These are phyloP conservation scores for Elaphomyces granulatus DNA, from an alignment of 495 filamentous ascomycete species.

Conservation along the genomic window DNA sequence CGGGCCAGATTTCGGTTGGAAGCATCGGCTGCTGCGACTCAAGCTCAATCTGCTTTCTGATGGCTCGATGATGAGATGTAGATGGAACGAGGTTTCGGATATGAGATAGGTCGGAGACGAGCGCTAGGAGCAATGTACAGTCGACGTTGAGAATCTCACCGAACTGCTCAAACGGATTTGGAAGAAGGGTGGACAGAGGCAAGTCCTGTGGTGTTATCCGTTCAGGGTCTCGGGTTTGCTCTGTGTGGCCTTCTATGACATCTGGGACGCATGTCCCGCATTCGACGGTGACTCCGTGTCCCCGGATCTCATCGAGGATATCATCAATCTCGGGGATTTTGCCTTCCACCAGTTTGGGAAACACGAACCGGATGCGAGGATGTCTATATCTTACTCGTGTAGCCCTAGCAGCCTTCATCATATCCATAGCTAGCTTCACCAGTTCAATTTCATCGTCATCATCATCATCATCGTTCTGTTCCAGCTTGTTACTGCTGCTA, in stretches of 20 bases:
- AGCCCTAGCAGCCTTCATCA: conserved; percentile 37
- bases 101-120: conserved; percentile 60
- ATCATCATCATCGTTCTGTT: conserved; percentile 19
- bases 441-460: conserved; percentile 39
- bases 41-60: conserved; percentile 49
- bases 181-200: conserved; percentile 32
- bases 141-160: conserved; percentile 53
- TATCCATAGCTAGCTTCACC: conserved; percentile 41
- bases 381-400: conserved; percentile 42
- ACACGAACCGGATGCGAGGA: conserved; percentile 44
- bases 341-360: conserved; percentile 41
- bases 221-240: background rate
- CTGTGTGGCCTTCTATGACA: conserved; percentile 6
- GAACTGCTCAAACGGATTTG: conserved; percentile 39
- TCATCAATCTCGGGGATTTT: conserved; percentile 38
- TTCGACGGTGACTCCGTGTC: conserved; percentile 40
- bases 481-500: conserved; percentile 2
- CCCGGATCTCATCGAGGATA: conserved; percentile 41
- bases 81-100: conserved; percentile 21
- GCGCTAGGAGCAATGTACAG: conserved; percentile 57
- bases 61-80: conserved; percentile 37
- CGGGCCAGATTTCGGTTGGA: conserved; percentile 47
- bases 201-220: conserved; percentile 14
- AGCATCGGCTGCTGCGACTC: conserved; percentile 48
- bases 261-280: conserved; percentile 20